Evolutionary conservation across 768 basidiomycete species (phyloP), one percentile per base, ranked within the genome.

Genomic region (Suillus discolor): DNA sequence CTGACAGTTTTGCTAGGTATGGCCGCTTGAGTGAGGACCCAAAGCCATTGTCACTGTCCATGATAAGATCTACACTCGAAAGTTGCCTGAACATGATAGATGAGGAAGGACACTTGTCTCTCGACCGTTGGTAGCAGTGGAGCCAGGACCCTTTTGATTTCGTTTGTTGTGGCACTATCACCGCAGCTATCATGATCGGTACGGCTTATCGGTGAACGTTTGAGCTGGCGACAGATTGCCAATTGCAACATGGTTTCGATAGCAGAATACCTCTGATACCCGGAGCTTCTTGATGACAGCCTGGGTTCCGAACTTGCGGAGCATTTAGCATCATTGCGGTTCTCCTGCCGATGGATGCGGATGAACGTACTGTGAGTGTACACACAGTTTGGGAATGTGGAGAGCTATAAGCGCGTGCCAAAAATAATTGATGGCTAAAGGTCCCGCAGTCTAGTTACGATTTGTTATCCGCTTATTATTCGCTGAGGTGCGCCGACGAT

Each of bases 401-500:
- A 54, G 18, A 34, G 31, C 11, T 3, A 31, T 31, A 34, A 34
- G 54, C 20, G 2, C 11, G 28, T 20, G 31, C 18, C 31, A 3
- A 55, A 34, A 20, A 54, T 31, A 54, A 28, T 20, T 31, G 28
- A 54, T 11, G 11, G 31, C 18, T 18, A 31, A 20, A 54, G 31
- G 31, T 12, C 12, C 31, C 6, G 31, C 1, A 20, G 16, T 34
- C 5, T 6, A 28, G 28, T 18, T 16, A 51, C 23, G 23, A 15
- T 51, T 51, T 28, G 78, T 77, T 67, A 68, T 57, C 69, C 69
- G 23, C 74, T 70, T 34, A 73, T 74, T 4, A 76, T 75, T 25
- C 70, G 51, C n/a, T 71, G 69, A 13, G 76, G 78, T 1, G 71
- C 74, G 8, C 68, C 62, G 38, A 84, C 73, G 41, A 84, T 70